phyloP scores from a whole-genome alignment of 768 basidiomycete genomes.

The Rhizopogon vinicolor region DNA sequence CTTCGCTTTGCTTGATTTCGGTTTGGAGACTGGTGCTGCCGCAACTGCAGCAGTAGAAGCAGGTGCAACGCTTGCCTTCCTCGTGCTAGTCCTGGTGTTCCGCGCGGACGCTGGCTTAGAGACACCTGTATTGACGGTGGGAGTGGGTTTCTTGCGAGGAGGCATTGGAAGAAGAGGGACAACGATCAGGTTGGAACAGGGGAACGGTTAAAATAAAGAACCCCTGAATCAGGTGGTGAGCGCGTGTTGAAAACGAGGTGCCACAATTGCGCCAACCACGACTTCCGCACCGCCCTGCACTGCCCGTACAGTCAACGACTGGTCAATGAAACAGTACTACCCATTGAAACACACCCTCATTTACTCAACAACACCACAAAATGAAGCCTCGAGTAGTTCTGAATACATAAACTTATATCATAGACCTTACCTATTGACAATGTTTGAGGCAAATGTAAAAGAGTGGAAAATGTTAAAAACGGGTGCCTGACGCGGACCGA shows the following conservation, averaged over 20 bases:
- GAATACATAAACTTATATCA: no score
- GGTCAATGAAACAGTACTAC: no score
- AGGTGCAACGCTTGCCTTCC: slow-evolving; percentile 12
- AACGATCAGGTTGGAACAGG: not conserved
- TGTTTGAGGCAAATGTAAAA: no score
- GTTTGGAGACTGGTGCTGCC: slow-evolving; percentile 22
- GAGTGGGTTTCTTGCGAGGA: slow-evolving; percentile 40
- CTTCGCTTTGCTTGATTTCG: slow-evolving; percentile 22
- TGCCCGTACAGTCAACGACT: no score
- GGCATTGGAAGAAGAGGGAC: slow-evolving; percentile 27
- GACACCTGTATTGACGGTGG: slow-evolving; percentile 17
- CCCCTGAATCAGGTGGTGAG: not conserved
- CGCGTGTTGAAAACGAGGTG: not conserved
- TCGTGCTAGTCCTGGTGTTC: slow-evolving; percentile 32
- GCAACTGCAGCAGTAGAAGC: slow-evolving; percentile 15
- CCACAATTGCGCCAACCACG: not conserved
- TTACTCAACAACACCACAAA: no score
- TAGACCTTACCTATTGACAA: no score
- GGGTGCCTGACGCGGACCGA: no score
- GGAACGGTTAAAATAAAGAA: not conserved
- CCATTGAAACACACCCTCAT: no score
- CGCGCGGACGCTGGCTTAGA: slow-evolving; percentile 17
- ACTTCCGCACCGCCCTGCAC: not conserved
- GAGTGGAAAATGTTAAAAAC: no score
- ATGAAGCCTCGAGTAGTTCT: no score